A percentile compares a stretch with the other conserved stretches of the same genome.
Evolutionary conservation across 2,329 filamentous ascomycete species (phyloP).

Genomic region (Sporothrix pseudoabietina): DNA sequence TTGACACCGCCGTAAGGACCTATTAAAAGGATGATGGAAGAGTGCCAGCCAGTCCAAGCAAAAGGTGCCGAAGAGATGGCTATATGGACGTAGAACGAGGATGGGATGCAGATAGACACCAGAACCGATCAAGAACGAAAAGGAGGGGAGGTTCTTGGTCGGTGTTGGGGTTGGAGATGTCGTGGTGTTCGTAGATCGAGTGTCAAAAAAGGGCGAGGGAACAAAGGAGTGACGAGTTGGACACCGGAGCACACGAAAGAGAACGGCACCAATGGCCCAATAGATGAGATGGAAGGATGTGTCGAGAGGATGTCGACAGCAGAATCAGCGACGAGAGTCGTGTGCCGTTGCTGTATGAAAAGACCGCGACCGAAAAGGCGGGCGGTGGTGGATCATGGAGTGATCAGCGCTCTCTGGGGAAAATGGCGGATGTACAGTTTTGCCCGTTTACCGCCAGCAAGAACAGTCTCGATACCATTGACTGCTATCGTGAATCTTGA

Average conservation of each 20-base stretch:
- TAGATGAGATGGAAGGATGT: background rate
- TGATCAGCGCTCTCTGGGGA: conserved; percentile 13
- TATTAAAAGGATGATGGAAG: conserved; percentile 12
- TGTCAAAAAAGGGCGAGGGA: background rate
- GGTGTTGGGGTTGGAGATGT: background rate
- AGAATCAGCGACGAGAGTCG: background rate
- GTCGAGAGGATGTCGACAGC: conserved; percentile 1
- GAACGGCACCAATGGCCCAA: background rate
- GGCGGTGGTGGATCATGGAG: conserved; percentile 22
- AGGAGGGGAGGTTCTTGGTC: background rate
- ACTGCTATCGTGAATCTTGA: conserved; percentile 16
- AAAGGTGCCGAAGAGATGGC: background rate
- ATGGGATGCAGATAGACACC: background rate
- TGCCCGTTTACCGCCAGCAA: conserved; percentile 13
- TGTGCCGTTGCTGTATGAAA: background rate
- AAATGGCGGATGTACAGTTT: conserved; percentile 15
- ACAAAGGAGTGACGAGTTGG: conserved; percentile 18
- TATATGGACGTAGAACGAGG: background rate
- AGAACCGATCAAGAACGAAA: background rate
- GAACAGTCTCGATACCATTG: conserved; percentile 17
- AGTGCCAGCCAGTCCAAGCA: conserved; percentile 15
- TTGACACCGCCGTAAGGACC: background rate
- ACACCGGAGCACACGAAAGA: background rate
- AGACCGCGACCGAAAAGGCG: conserved; percentile 20
- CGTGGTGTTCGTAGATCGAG: background rate